phyloP scores from a whole-genome alignment of 805 yeast genomes.

The Zygosaccharomyces lentus region DNA sequence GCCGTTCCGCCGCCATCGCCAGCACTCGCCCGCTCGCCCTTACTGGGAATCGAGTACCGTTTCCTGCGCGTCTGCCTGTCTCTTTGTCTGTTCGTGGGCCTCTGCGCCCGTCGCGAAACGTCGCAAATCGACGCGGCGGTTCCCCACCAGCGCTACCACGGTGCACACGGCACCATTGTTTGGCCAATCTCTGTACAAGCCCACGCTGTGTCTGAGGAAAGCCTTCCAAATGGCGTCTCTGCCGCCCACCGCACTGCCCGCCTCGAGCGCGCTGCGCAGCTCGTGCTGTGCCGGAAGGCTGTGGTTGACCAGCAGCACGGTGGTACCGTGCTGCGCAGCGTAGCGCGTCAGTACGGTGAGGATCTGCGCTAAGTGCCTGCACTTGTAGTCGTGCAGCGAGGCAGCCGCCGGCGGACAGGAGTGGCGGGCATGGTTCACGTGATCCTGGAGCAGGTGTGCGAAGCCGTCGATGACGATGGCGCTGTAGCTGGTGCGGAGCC shows the following conservation, averaged over 20 bases:
- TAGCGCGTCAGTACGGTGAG: slow-evolving; percentile 31
- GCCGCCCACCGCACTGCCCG: slow-evolving; percentile 29
- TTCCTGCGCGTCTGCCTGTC: slow-evolving; percentile 2
- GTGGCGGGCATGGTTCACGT: slow-evolving; percentile 14
- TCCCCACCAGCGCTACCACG: not conserved
- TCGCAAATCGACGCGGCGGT: not conserved
- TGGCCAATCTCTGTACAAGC: slow-evolving; percentile 31
- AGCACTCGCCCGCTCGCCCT: no score
- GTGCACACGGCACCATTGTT: no score
- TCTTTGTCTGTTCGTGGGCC: not conserved
- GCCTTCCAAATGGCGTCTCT: slow-evolving; percentile 32
- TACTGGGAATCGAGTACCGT: slow-evolving; percentile 1
- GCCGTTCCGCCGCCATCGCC: not conserved
- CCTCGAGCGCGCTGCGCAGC: slow-evolving; percentile 30
- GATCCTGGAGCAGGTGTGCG: slow-evolving; percentile 29
- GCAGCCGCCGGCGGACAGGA: slow-evolving; percentile 9
- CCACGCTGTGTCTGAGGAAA: slow-evolving; percentile 26
- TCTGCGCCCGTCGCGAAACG: not conserved
- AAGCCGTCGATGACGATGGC: slow-evolving; percentile 32
- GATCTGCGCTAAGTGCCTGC: slow-evolving; percentile 24
- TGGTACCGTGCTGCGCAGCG: slow-evolving; percentile 19
- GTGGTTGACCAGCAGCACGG: slow-evolving; percentile 28
- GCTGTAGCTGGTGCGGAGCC: slow-evolving; percentile 16
- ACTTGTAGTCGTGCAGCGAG: slow-evolving; percentile 29
- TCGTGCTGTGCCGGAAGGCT: slow-evolving; percentile 9